Evolutionary conservation across 2,329 filamentous ascomycete species (phyloP).

Genomic region (Cladosporium colombiae): DNA sequence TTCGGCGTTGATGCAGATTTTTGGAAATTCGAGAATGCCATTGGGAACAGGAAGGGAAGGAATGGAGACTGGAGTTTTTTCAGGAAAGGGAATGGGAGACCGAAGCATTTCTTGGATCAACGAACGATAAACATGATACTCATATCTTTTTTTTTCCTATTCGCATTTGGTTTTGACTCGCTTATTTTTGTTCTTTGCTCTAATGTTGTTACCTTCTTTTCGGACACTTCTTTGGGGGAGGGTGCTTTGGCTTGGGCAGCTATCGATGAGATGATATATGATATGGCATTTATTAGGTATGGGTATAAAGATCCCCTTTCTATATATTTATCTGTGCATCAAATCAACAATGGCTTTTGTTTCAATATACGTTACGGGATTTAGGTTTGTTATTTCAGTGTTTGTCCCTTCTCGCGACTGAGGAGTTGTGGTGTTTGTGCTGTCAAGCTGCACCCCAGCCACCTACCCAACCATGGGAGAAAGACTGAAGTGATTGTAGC

Average conservation of each 20-base stretch:
- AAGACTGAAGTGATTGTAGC: too few species aligned
- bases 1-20: not conserved
- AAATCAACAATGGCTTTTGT: not conserved
- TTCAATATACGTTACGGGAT: not conserved
- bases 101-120: not conserved
- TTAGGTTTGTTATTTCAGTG: not conserved
- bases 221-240: not conserved
- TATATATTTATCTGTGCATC: too few species aligned
- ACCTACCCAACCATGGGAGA: too few species aligned
- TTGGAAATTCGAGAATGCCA: not conserved
- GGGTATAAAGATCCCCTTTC: not conserved
- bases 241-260: not conserved
- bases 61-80: not conserved
- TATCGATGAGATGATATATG: not conserved
- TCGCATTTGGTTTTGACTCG: not conserved
- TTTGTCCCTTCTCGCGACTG: not conserved
- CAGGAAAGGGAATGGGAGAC: not conserved
- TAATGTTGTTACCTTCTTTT: not conserved
- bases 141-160: not conserved
- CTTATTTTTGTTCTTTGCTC: not conserved
- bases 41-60: not conserved
- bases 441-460: not conserved
- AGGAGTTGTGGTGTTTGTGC: not conserved
- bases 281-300: not conserved
- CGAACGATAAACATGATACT: conserved; percentile 17